Evolutionary conservation across 176 grass and related monocot species (phyloP).

Genomic region (Eragrostis curvula): DNA sequence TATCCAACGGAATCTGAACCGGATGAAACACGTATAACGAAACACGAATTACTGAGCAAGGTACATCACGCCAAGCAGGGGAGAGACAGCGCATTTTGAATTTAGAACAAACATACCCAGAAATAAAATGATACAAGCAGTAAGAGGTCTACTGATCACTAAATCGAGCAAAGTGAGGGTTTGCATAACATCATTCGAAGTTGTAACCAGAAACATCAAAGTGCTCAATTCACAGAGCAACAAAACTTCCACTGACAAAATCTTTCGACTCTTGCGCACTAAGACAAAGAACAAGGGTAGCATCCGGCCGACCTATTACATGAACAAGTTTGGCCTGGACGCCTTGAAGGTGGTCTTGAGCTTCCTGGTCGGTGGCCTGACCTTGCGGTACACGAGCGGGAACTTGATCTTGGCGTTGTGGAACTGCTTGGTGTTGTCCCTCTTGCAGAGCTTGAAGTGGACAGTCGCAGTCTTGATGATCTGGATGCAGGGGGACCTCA

Average conservation of each 20-base stretch:
- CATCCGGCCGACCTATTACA: constrained; percentile 33
- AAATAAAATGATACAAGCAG: neutral
- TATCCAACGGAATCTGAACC: neutral
- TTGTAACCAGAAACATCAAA: constrained; percentile 18
- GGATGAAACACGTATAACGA: neutral
- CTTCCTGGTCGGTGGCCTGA: constrained; percentile 80
- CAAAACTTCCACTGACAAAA: constrained; percentile 42
- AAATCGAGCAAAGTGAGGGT: neutral
- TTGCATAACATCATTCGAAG: constrained; percentile 11
- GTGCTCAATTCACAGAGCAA: constrained; percentile 23
- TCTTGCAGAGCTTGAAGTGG: constrained; percentile 90
- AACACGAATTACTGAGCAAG: neutral
- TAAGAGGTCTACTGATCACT: neutral
- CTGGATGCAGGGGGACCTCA: constrained; percentile 82
- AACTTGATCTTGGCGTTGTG: constrained; percentile 82
- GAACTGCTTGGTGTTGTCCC: constrained; percentile 95
- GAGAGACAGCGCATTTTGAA: neutral
- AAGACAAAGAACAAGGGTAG: constrained; percentile 4
- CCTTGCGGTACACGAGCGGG: constrained; percentile 78
- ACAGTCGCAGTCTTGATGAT: constrained; percentile 89
- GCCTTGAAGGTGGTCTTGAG: constrained; percentile 96
- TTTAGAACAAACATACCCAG: neutral
- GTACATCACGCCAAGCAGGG: neutral
- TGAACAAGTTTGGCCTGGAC: constrained; percentile 87
- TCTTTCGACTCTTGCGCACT: neutral